Base-by-base conservation (phyloP, 768 basidiomycete genomes). In the Suillus placidus region DNA sequence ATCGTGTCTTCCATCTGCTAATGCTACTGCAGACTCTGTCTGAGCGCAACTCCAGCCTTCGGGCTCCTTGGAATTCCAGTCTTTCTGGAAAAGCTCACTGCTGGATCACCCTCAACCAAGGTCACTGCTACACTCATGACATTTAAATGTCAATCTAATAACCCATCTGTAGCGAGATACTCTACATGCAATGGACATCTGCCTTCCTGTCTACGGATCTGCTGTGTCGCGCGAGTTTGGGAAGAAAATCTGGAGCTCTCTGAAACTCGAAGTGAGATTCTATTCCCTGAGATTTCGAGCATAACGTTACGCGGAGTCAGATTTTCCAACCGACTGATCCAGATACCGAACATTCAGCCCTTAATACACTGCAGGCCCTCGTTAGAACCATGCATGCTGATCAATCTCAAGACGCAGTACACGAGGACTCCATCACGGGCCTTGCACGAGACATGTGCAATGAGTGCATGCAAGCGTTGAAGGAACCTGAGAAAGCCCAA, bases 401-500 rank as follows among this genome's bases (percentile, higher is more conserved):
- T 18, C 81, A 83, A 64, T 42, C 67, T 1, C 79, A 80, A 18
- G 76, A 78, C 10, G 79, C 80, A 20, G 77, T 77, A 52, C 72
- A 76, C 37, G 80, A 83, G 56, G 67, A 68, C 47, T 35, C 62
- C 1, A 77, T 85, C 18, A 79, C 84, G 56, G 88, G 87, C 6
- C 79, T 97, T 3, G 90, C 90, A 18, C 85, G 84, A 68, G 88
- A 91, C 51, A 89, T 92, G 0, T 91, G 91, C 67, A 85, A 88
- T 63, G 93, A 97, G 72, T 95, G 93, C 70, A 82, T 95, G 9
- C 82, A 84, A 30, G 87, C 92, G 64, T 78, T 99, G 51, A 85
- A 88, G 51, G 93, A 97, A 73, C 95, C 97, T 0, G 97, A 99
- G 76, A 99, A 98, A 80, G 90, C 86, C 73, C 92, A 95, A 74